Evolutionary conservation across 164 flowering plant species (phyloP), one percentile per base, ranked within the genome.

Genomic region (Pachysandra terminalis): DNA sequence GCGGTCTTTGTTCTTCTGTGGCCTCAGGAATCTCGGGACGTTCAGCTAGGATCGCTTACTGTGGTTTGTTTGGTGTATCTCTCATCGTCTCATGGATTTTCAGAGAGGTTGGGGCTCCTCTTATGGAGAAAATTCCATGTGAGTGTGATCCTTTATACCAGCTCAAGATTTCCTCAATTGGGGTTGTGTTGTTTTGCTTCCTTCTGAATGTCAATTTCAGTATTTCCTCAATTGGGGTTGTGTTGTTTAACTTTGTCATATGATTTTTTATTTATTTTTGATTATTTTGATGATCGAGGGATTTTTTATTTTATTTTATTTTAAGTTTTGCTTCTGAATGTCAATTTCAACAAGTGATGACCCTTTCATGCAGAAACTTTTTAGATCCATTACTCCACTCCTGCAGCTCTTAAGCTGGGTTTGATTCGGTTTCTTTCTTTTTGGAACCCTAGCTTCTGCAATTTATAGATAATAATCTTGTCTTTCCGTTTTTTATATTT

Each of bases 1-100:
- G 90, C 72, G 93, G 88, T 5, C 79, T 84, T 25, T 87, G 96
- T 80, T 19, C 80, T 23, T 82, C 86, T 5, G 93, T 84, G 66
- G 90, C 88, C 0, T 80, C 93, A 1, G 87, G 90, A 32, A 86
- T 90, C 71, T 72, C 88, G 32, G 78, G 74, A 52, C 78, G 78
- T 10, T 90, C 90, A 0, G 90, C 96, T 3, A 77, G 91, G 53
- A 63, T 86, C 40, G 87, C 81, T 24, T 90, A 90, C 55, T 87
- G 92, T 61, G 92, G 89, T 25, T 78, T 87, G 59, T 90, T 87
- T 72, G 96, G 93, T 24, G 16, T 74, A 7, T 86, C 96, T 16
- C 70, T 90, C 10, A 68, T 90, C 64, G 69, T 82, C 12, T 83
- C 91, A 21, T 90, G 92, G 92, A 72, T 87, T 66, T 80, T 86